Evolutionary conservation across 202 grass and related monocot species (phyloP).

Genomic region (Cymbopogon flexuosus): DNA sequence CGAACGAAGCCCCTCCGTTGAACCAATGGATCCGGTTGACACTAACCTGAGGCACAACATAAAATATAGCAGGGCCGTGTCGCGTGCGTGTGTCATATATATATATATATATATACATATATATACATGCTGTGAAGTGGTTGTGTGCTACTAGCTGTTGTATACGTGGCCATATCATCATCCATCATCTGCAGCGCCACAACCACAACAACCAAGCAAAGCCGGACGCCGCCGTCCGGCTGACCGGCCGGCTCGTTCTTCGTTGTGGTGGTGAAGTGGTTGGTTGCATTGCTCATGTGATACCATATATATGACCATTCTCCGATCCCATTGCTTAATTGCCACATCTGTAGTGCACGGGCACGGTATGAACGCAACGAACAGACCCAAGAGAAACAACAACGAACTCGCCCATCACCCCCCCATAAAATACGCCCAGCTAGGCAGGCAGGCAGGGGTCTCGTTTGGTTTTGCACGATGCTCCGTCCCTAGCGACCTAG

Average conservation of each 20-base stretch:
- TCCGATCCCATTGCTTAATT: background rate
- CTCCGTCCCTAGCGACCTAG: background rate
- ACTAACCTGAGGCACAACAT: background rate
- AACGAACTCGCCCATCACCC: slow-evolving; percentile 36
- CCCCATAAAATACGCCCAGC: slow-evolving; percentile 44
- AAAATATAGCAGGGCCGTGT: background rate
- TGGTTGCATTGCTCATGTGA: background rate
- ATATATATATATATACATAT: background rate
- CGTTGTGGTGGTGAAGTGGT: background rate
- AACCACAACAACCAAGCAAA: background rate
- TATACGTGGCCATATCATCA: background rate
- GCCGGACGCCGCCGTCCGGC: no score
- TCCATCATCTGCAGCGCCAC: background rate
- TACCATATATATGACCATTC: background rate
- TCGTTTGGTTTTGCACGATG: slow-evolving; percentile 6
- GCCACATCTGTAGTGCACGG: background rate
- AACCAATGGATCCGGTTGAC: background rate
- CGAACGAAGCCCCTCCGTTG: no score
- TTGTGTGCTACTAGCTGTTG: background rate
- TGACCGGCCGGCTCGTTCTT: background rate
- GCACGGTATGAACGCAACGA: background rate
- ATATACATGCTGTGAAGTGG: slow-evolving; percentile 39
- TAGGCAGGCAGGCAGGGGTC: background rate
- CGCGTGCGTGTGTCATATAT: background rate
- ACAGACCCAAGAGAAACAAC: slow-evolving; percentile 42